phyloP scores from a whole-genome alignment of 129 eudicot species.

The Lactuca saligna region DNA sequence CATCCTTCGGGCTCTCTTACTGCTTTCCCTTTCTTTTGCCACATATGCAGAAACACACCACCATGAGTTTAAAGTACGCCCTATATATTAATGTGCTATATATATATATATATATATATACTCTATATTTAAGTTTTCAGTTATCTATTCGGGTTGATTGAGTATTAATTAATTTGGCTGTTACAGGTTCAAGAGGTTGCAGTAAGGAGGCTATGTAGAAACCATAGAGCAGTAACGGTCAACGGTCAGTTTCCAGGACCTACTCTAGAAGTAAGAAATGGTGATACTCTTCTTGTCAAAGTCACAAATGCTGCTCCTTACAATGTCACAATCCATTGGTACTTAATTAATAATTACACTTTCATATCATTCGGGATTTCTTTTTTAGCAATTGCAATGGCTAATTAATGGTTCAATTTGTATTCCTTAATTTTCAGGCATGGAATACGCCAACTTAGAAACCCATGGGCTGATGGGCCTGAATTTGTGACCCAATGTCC shows the following conservation, averaged over 20 bases:
- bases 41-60: conserved; percentile 49
- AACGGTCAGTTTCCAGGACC: conserved; percentile 77
- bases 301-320: conserved; percentile 54
- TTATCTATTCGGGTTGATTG: not conserved
- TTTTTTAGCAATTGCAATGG: not conserved
- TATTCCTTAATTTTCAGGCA: conserved; percentile 51
- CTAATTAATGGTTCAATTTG: not conserved
- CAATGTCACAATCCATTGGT: conserved; percentile 76
- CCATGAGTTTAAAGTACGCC: conserved; percentile 56
- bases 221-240: conserved; percentile 47
- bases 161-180: not conserved
- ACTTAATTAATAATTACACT: not conserved
- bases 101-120: no score
- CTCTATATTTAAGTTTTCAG: not conserved
- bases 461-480: conserved; percentile 89
- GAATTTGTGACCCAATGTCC: conserved; percentile 80
- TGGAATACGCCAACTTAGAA: conserved; percentile 68
- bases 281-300: conserved; percentile 54
- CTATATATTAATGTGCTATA: not conserved
- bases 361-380: no score
- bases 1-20: conserved; percentile 23
- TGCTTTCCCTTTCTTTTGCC: conserved; percentile 31
- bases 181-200: conserved; percentile 48
- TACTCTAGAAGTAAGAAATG: conserved; percentile 51
- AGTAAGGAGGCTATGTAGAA: conserved; percentile 58